These are phyloP conservation scores for Proliferodiscus dingleyae DNA, from an alignment of 2,329 filamentous ascomycete genomes.

Conservation along the genomic window DNA sequence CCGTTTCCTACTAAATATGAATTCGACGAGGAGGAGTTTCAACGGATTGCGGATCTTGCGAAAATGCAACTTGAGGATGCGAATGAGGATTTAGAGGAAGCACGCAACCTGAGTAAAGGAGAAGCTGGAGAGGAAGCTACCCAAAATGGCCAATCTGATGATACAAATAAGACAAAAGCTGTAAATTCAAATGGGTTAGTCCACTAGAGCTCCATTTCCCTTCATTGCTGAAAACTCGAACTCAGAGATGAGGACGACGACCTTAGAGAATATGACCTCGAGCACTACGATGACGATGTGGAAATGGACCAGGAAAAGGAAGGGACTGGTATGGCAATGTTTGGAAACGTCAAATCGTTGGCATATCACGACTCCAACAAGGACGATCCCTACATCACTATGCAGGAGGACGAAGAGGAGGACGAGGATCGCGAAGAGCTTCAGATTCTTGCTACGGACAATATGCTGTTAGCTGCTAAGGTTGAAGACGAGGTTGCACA, in stretches of 20 bases:
- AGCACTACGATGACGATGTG: slow-evolving; percentile 88
- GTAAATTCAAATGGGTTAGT: slow-evolving; percentile 38
- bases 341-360: slow-evolving; percentile 89
- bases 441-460: slow-evolving; percentile 88
- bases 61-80: slow-evolving; percentile 75
- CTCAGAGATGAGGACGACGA: slow-evolving; percentile 68
- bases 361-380: slow-evolving; percentile 93
- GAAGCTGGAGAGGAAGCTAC: slow-evolving; percentile 31
- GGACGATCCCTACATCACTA: slow-evolving; percentile 93
- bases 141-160: slow-evolving; percentile 34
- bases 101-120: slow-evolving; percentile 31
- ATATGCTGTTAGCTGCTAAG: slow-evolving; percentile 85
- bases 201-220: slow-evolving; percentile 19
- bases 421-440: slow-evolving; percentile 90
- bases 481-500: slow-evolving; percentile 97
- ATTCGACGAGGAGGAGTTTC: slow-evolving; percentile 54
- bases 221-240: neutral
- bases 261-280: slow-evolving; percentile 91
- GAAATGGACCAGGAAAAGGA: slow-evolving; percentile 55
- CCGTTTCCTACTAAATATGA: slow-evolving; percentile 54
- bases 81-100: slow-evolving; percentile 72
- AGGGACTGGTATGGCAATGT: slow-evolving; percentile 79
- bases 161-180: slow-evolving; percentile 25
- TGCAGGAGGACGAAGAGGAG: slow-evolving; percentile 59
- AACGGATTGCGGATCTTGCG: slow-evolving; percentile 53